Percentiles rank a stretch among this genome's conserved stretches.
phyloP scores from a whole-genome alignment of 345 rosid species.

The Citrus australasica region DNA sequence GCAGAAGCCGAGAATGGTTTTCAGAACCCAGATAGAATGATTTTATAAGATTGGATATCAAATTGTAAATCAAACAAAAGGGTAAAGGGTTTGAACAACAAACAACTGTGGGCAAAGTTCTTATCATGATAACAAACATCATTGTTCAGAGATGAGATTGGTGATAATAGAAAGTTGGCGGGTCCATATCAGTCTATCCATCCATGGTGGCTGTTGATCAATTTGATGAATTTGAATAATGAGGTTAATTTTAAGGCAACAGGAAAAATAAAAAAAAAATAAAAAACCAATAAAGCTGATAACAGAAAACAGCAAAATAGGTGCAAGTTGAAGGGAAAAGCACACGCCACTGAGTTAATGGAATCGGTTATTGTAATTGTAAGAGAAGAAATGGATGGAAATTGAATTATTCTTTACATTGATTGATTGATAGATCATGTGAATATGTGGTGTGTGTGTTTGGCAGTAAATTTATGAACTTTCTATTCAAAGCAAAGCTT shows the following conservation, averaged over 20 bases:
- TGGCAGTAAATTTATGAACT: slow-evolving; percentile 20
- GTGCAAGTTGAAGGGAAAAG: slow-evolving; percentile 1
- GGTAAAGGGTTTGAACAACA: neutral
- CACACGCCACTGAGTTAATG: neutral
- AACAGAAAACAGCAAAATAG: slow-evolving; percentile 7
- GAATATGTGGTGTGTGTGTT: slow-evolving; percentile 14
- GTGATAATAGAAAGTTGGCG: slow-evolving; percentile 21
- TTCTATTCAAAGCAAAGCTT: slow-evolving; percentile 72
- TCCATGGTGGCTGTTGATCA: too few relatives aligned
- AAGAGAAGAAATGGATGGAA: slow-evolving; percentile 9
- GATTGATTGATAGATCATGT: neutral
- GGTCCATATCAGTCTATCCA: slow-evolving; percentile 2
- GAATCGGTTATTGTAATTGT: slow-evolving; percentile 15
- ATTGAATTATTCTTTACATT: neutral
- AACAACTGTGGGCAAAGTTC: neutral
- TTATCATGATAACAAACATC: neutral
- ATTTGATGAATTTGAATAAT: too few relatives aligned
- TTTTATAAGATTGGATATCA: neutral
- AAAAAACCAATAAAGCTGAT: neutral
- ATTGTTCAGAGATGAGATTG: neutral
- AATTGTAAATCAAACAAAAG: neutral
- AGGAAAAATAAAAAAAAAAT: too few relatives aligned
- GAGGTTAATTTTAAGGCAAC: too few relatives aligned
- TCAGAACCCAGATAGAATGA: neutral
- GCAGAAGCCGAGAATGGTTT: neutral